Conservation (phyloP, 441 rosid genomes). For the Gossypium gossypioides region DNA sequence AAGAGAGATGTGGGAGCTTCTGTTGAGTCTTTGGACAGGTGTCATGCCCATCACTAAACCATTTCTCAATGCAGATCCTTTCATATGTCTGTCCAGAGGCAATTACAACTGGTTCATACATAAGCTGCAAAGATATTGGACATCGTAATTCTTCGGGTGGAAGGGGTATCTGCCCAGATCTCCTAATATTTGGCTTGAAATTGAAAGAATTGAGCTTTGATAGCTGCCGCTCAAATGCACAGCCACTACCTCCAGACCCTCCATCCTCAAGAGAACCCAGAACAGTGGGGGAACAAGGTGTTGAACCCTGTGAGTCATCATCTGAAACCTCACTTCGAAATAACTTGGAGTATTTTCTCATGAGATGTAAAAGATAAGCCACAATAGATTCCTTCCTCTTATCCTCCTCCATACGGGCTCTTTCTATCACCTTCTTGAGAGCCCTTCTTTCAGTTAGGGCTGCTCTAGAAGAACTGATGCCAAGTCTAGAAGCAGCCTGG, state of each 20-base stretch:
- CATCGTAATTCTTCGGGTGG: conserved; percentile 97
- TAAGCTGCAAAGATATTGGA: conserved; percentile 90
- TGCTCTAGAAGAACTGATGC: conserved; percentile 80
- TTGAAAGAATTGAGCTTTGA: conserved; percentile 71
- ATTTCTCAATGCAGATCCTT: conserved; percentile 88
- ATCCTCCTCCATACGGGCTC: conserved; percentile 92
- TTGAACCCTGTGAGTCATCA: conserved; percentile 88
- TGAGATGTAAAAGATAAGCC: conserved; percentile 81
- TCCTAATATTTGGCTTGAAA: conserved; percentile 46
- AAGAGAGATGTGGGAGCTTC: conserved; percentile 63
- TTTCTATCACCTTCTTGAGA: conserved; percentile 81
- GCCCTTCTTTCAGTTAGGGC: conserved; percentile 90
- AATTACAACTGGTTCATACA: conserved; percentile 94
- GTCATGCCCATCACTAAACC: conserved; percentile 85
- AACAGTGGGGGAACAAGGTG: conserved; percentile 83
- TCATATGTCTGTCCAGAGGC: conserved; percentile 98
- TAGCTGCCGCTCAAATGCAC: conserved; percentile 71
- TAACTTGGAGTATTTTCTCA: conserved; percentile 90
- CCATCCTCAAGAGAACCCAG: conserved; percentile 45
- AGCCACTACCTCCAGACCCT: conserved; percentile 29
- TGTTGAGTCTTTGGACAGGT: conserved; percentile 96
- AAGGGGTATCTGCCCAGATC: conserved; percentile 58
- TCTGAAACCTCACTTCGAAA: conserved; percentile 77
- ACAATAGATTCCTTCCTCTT: conserved; percentile 93
- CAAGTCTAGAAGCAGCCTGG: conserved; percentile 67